Conservation (phyloP, 345 rosid genomes). For the Murraya paniculata region DNA sequence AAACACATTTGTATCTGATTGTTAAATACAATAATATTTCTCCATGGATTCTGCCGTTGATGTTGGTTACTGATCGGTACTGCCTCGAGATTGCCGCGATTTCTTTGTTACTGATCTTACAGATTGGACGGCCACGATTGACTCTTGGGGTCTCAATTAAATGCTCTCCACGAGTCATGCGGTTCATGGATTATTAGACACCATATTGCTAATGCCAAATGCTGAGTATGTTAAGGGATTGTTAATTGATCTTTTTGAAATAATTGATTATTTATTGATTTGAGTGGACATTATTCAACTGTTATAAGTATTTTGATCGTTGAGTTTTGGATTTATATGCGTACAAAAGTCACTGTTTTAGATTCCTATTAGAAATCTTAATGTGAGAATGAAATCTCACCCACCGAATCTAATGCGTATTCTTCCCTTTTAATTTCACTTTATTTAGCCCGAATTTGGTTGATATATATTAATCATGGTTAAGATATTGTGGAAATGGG, state of each 20-base stretch:
- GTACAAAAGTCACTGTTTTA: background rate
- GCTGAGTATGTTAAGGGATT: background rate
- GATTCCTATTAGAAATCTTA: background rate
- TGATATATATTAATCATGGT: background rate
- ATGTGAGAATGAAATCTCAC: conserved; percentile 21
- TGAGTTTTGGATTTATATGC: conserved; percentile 5
- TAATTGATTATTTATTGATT: background rate
- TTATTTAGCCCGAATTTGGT: background rate
- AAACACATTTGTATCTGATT: background rate
- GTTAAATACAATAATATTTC: background rate
- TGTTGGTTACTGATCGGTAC: conserved; percentile 26
- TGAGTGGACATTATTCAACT: background rate
- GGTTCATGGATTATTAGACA: background rate
- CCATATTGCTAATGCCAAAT: background rate
- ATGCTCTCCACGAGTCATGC: background rate
- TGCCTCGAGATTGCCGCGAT: background rate
- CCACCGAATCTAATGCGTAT: conserved; percentile 15
- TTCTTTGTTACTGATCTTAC: background rate
- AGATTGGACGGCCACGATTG: conserved; percentile 9
- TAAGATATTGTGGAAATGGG: background rate
- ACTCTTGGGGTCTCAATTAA: background rate
- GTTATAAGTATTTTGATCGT: background rate
- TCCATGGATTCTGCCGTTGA: conserved; percentile 26
- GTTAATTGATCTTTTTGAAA: background rate
- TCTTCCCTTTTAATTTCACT: background rate